phyloP scores from a whole-genome alignment of 331 rosid genomes.

The Rhamnella rubrinervis region DNA sequence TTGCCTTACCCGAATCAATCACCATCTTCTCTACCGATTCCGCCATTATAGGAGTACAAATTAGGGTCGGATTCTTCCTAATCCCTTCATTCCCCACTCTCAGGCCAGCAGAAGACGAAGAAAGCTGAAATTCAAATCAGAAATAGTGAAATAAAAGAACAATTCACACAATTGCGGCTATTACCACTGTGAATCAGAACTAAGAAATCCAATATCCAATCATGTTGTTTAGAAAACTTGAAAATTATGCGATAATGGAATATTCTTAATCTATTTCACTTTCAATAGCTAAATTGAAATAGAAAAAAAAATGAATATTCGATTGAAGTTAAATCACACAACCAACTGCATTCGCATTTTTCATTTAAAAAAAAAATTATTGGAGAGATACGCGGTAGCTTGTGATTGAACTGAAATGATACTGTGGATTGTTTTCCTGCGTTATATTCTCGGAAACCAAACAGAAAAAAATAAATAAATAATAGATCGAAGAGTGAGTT shows the following conservation, averaged over 20 bases:
- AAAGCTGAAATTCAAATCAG: conserved; percentile 37
- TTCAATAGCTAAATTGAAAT: not conserved
- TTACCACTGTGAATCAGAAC: not conserved
- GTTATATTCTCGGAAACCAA: conserved; percentile 2
- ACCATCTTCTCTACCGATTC: conserved; percentile 55
- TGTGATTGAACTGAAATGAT: not conserved
- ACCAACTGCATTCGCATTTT: not conserved
- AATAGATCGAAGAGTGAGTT: not conserved
- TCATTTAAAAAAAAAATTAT: not conserved
- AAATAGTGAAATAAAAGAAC: not conserved
- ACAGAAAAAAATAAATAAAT: not conserved
- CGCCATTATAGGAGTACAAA: conserved; percentile 74
- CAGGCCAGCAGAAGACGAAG: conserved; percentile 16
- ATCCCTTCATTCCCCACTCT: conserved; percentile 28
- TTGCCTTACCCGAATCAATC: conserved; percentile 47
- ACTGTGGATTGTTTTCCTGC: not conserved
- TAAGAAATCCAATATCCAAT: not conserved
- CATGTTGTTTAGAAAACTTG: no score
- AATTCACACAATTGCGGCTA: conserved; percentile 3
- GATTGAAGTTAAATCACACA: no score
- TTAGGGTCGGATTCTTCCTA: conserved; percentile 48
- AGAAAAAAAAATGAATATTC: not conserved
- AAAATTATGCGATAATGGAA: no score
- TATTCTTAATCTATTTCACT: no score
- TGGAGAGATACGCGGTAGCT: not conserved